phyloP scores from a whole-genome alignment of 371 early-diverging fungal genomes.

The Mucor velutinosus region DNA sequence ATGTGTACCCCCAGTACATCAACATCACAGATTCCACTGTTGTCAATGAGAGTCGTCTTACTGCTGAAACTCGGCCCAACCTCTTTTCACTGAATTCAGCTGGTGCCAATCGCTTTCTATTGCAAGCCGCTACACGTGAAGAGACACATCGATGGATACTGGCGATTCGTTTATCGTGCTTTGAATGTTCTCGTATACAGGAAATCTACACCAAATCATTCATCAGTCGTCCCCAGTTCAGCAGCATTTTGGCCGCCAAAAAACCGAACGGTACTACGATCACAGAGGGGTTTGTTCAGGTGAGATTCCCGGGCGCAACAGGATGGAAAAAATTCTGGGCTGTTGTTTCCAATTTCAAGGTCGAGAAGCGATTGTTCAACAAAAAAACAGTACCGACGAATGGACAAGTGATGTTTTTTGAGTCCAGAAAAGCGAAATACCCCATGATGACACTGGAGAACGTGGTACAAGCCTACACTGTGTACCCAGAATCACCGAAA shows the following conservation, averaged over 20 bases:
- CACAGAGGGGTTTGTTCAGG: constrained; percentile 54
- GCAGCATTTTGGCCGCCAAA: not conserved
- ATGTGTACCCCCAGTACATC: constrained; percentile 61
- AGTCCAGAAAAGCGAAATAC: constrained; percentile 59
- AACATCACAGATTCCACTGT: constrained; percentile 70
- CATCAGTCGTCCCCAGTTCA: constrained; percentile 43
- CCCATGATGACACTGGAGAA: constrained; percentile 60
- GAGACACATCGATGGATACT: constrained; percentile 21
- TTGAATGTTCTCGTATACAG: constrained; percentile 73
- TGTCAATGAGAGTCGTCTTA: constrained; percentile 45
- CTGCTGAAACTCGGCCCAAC: constrained; percentile 37
- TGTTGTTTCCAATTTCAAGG: constrained; percentile 56
- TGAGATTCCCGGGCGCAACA: constrained; percentile 62
- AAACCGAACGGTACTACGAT: not conserved
- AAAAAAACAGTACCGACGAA: constrained; percentile 52
- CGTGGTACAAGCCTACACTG: constrained; percentile 70
- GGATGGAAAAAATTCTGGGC: constrained; percentile 71
- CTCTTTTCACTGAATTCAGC: constrained; percentile 67
- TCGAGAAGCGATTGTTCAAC: constrained; percentile 57
- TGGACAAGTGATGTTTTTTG: constrained; percentile 63
- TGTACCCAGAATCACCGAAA: constrained; percentile 67
- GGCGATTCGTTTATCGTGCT: constrained; percentile 69
- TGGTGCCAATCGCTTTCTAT: constrained; percentile 66
- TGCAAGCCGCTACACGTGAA: constrained; percentile 52
- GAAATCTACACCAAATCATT: constrained; percentile 74